phyloP scores from a whole-genome alignment of 164 flowering plant genomes.

The Annona squamosa region DNA sequence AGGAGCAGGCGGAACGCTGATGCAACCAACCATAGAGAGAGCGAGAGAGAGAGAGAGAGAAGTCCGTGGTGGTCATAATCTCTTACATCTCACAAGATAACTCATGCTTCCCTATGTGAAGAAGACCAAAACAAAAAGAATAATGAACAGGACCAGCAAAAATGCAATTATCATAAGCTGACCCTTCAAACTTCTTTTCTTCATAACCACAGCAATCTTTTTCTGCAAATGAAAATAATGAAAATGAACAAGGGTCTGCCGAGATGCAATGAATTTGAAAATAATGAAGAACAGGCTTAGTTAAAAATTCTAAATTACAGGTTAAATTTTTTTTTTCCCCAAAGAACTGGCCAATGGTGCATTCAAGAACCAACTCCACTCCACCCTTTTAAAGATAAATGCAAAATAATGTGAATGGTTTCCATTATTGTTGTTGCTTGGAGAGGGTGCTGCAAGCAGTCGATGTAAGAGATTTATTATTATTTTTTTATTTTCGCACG shows the following conservation, averaged over 20 bases:
- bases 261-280: background rate
- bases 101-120: conserved; percentile 33
- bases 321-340: too few relatives aligned
- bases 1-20: too few relatives aligned
- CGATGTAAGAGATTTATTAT: too few relatives aligned
- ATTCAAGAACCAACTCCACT: too few relatives aligned
- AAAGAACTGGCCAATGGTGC: too few relatives aligned
- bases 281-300: too few relatives aligned
- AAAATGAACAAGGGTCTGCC: background rate
- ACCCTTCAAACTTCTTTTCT: conserved; percentile 63
- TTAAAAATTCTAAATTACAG: too few relatives aligned
- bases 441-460: too few relatives aligned
- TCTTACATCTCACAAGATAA: background rate
- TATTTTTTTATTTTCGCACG: background rate
- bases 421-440: background rate
- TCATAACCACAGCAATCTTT: conserved; percentile 19
- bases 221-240: conserved; percentile 11
- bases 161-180: conserved; percentile 83
- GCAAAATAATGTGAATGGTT: background rate
- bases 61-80: background rate
- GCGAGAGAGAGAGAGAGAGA: too few relatives aligned
- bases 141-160: conserved; percentile 56
- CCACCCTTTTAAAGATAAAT: background rate
- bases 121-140: conserved; percentile 79
- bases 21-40: too few relatives aligned